A percentile compares a stretch with the other conserved stretches of the same genome.
Evolutionary conservation across 192 early-diverging fungal species (phyloP).

Genomic region (Coemansia sp.): DNA sequence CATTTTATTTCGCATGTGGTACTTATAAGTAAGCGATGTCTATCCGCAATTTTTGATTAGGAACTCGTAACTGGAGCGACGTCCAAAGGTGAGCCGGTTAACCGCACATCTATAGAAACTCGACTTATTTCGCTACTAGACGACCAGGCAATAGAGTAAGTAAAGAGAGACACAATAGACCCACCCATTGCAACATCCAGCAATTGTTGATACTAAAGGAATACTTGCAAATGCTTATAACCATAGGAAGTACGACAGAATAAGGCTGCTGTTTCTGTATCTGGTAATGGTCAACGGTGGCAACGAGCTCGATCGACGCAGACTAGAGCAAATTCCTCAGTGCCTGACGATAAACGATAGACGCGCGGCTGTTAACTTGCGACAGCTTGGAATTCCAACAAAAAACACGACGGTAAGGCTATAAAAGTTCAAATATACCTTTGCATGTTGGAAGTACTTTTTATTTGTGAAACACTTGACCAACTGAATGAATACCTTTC

Average conservation of each 20-base stretch:
- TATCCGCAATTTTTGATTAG: constrained; percentile 4
- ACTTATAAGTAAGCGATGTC: neutral
- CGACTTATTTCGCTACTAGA: constrained; percentile 45
- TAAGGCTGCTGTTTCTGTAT: constrained; percentile 45
- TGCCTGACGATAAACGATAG: constrained; percentile 47
- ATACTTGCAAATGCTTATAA: neutral
- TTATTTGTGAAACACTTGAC: neutral
- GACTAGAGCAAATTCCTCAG: constrained; percentile 47
- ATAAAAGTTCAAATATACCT: too few relatives aligned
- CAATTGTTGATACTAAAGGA: neutral
- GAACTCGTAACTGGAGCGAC: constrained; percentile 29
- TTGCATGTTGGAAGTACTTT: neutral
- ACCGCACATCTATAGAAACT: constrained; percentile 26
- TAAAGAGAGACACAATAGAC: neutral
- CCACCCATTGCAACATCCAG: neutral
- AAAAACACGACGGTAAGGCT: constrained; percentile 21
- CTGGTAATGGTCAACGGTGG: constrained; percentile 39
- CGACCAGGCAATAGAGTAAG: constrained; percentile 38
- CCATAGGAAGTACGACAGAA: constrained; percentile 37
- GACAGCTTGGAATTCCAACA: constrained; percentile 35
- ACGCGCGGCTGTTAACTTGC: constrained; percentile 34
- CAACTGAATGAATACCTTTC: too few relatives aligned
- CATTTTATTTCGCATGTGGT: too few relatives aligned
- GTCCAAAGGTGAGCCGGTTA: constrained; percentile 8
- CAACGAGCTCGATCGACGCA: constrained; percentile 31